phyloP scores from a whole-genome alignment of 192 early-diverging fungal genomes.

The Backusella westeae region DNA sequence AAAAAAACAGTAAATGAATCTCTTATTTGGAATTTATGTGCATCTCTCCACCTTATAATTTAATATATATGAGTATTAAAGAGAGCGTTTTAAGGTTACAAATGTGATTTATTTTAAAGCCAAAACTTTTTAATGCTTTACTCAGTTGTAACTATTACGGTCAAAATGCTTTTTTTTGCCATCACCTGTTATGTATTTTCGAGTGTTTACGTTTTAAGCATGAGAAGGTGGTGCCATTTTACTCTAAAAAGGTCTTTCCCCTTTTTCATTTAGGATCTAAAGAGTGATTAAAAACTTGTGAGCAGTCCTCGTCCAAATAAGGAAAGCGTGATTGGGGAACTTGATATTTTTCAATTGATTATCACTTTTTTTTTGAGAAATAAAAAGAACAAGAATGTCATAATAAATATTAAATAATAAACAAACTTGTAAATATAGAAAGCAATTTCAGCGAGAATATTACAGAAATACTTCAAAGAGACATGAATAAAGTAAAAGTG shows the following conservation, averaged over 20 bases:
- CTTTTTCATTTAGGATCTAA: not conserved
- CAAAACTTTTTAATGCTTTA: not conserved
- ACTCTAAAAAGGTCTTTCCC: not conserved
- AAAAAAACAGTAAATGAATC: no score
- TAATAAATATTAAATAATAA: not conserved
- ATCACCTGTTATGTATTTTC: not conserved
- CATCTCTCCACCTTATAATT: not conserved
- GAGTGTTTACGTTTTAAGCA: not conserved
- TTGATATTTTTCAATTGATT: not conserved
- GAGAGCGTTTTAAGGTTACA: not conserved
- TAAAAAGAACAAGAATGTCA: no score
- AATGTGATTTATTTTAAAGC: not conserved
- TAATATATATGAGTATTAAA: not conserved
- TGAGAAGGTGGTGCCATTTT: not conserved
- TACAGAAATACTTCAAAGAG: no score
- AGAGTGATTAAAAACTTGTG: not conserved
- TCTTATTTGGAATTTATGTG: not conserved
- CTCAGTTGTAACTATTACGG: not conserved
- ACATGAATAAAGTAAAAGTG: no score
- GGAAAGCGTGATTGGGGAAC: not conserved
- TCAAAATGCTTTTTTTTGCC: not conserved
- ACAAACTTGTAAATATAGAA: no score
- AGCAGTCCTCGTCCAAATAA: not conserved
- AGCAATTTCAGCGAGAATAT: no score
- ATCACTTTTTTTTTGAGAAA: not conserved